phyloP scores from a whole-genome alignment of 257 asterid species.

The Solanum medicagineum region DNA sequence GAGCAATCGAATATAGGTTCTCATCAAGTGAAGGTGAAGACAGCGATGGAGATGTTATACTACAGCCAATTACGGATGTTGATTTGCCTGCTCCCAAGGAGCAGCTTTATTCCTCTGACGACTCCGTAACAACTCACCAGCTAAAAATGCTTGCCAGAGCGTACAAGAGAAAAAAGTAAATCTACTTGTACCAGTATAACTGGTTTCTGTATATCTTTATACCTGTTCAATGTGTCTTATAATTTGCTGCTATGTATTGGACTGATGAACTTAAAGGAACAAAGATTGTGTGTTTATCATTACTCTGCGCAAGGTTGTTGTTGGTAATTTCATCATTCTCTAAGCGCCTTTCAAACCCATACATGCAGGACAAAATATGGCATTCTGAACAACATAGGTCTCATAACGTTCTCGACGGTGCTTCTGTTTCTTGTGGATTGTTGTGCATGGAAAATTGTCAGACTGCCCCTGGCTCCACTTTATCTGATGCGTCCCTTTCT shows the following conservation, averaged over 20 bases:
- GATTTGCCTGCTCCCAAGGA: conserved; percentile 70
- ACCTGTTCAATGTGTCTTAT: neutral
- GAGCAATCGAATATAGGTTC: conserved; percentile 20
- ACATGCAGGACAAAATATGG: conserved; percentile 62
- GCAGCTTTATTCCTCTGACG: conserved; percentile 30
- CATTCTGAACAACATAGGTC: conserved; percentile 57
- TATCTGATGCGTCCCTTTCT: conserved; percentile 64
- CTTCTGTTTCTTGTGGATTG: conserved; percentile 65
- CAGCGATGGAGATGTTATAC: conserved; percentile 60
- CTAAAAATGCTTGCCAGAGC: conserved; percentile 50
- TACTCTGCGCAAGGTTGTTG: neutral
- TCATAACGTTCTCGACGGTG: conserved; percentile 32
- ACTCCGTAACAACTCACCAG: conserved; percentile 52
- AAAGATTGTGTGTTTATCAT: neutral
- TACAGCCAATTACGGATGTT: conserved; percentile 71
- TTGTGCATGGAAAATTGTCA: conserved; percentile 81
- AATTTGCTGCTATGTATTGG: neutral
- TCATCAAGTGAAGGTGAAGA: conserved; percentile 88
- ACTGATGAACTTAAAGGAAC: neutral
- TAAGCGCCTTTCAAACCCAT: neutral
- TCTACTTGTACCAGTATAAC: neutral
- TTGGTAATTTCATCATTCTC: neutral
- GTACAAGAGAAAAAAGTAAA: conserved; percentile 50
- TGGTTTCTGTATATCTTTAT: neutral
- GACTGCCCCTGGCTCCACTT: conserved; percentile 81